Conservation (phyloP, 139 green algal species). For the Micromonas commoda region DNA sequence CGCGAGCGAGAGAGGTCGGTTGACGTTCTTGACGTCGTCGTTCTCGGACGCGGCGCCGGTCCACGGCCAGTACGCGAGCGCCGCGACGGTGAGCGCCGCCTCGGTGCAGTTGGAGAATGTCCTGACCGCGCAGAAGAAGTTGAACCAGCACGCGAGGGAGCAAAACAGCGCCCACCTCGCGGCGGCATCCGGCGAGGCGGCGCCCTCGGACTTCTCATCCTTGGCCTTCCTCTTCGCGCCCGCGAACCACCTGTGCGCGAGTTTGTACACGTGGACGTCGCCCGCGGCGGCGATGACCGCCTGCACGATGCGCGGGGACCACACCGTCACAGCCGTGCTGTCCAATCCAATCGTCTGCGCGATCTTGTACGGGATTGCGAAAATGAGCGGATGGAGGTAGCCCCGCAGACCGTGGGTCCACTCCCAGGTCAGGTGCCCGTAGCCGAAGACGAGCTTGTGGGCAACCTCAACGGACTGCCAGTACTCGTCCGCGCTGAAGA, state of each 20-base stretch:
- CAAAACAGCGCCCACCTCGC: slow-evolving; percentile 15
- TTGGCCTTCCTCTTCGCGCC: too few species aligned
- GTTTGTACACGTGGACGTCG: slow-evolving; percentile 45
- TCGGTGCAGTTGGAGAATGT: slow-evolving; percentile 64
- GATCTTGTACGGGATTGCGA: slow-evolving; percentile 47
- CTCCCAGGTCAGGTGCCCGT: slow-evolving; percentile 68
- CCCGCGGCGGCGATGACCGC: slow-evolving; percentile 38
- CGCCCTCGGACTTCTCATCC: too few species aligned
- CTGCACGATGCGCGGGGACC: slow-evolving; percentile 45
- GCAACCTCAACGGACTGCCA: slow-evolving; percentile 66
- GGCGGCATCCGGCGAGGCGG: too few species aligned
- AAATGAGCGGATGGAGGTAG: slow-evolving; percentile 57
- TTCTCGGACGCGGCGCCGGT: neutral
- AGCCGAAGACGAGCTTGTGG: slow-evolving; percentile 59
- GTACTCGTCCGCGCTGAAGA: slow-evolving; percentile 68
- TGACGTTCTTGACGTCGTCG: neutral
- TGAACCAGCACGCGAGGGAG: slow-evolving; percentile 58
- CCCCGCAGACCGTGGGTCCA: slow-evolving; percentile 48
- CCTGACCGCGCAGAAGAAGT: slow-evolving; percentile 53
- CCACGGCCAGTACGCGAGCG: slow-evolving; percentile 42
- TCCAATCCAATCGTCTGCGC: neutral
- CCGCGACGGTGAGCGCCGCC: slow-evolving; percentile 32
- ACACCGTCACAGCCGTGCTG: neutral
- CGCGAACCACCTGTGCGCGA: too few species aligned
- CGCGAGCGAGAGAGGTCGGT: neutral